Evolutionary conservation across 1,284 basidiomycete genomes (phyloP).

Genomic region (Neolentinus lepideus): DNA sequence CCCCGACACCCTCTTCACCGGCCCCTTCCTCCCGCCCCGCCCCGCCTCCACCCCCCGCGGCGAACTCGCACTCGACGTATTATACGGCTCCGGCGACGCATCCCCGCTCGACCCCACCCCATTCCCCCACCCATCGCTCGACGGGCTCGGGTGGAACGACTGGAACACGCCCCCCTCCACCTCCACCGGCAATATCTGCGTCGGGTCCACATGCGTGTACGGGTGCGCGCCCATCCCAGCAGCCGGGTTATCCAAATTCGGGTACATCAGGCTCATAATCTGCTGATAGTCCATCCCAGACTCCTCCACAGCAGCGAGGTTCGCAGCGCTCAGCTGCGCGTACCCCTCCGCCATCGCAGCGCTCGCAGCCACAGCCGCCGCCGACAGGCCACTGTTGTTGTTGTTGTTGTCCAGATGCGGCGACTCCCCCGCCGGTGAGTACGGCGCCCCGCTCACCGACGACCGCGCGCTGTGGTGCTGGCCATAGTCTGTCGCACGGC

Average conservation of each 20-base stretch:
- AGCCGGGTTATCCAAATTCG: conserved; percentile 32
- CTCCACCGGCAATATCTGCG: conserved; percentile 64
- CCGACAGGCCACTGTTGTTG: conserved; percentile 45
- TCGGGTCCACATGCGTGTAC: conserved; percentile 85
- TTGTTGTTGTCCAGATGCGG: conserved; percentile 24
- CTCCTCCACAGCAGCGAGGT: conserved; percentile 44
- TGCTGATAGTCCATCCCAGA: conserved; percentile 50
- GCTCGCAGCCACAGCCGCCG: conserved; percentile 56
- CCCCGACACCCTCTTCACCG: background rate
- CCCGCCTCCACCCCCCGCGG: conserved; percentile 54
- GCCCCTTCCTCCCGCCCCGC: conserved; percentile 11
- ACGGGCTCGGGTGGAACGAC: conserved; percentile 67
- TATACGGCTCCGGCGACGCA: conserved; percentile 72
- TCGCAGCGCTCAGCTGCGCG: conserved; percentile 45
- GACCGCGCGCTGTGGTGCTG: conserved; percentile 8
- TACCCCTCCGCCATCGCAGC: conserved; percentile 63
- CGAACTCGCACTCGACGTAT: conserved; percentile 58
- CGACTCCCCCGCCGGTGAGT: conserved; percentile 32
- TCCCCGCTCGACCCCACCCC: conserved; percentile 57
- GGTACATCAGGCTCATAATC: conserved; percentile 57
- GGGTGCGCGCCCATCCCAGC: conserved; percentile 25
- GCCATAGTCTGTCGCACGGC: background rate
- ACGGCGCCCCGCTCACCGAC: conserved; percentile 18
- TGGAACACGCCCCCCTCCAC: conserved; percentile 36
- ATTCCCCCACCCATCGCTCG: conserved; percentile 73